Base-by-base conservation (phyloP, 1,284 basidiomycete species). In the Pyrrhoderma noxium region DNA sequence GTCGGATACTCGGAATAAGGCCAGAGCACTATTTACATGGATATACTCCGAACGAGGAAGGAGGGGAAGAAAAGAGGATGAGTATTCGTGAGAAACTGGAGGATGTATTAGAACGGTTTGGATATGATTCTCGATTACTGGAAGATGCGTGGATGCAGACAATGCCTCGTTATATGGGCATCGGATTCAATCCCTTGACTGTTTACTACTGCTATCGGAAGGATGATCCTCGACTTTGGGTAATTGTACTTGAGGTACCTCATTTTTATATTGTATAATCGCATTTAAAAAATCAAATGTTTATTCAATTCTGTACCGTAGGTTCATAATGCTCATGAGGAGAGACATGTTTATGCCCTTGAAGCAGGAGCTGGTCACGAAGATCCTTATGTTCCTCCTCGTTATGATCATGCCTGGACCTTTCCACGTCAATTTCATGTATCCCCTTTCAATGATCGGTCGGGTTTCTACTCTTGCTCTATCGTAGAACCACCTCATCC, bases 251-350 rank as follows among this genome's bases (percentile, higher is more conserved):
- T 2, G 86, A 82, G 70, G 78, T 79, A 45, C 49, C 63, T 55
- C 14, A 31, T 42, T 14, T 43, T 7, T 7, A 5, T 40, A 16
- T 40, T 5, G n/a, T 40, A 22, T 40, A 22, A n/a, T 7, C 14
- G 14, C 38, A 16, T 22, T 16, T 5, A 40, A 18, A 7, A 16
- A n/a, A n/a, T n/a, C n/a, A n/a, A n/a, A n/a, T n/a, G n/a, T n/a
- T 40, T n/a, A 5, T 34, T 22, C 18, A 21, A 5, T 8, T 8
- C 39, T 27, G 22, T 5, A 21, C 45, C 31, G 3, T 50, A 89
- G 76, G 81, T 89, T 11, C 85, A 89, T 61, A 90, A 88, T 61
- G 88, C 85, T 0, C 89, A 89, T 62, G 77, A 78, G 2, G 86
- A 90, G 65, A 73, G 76, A 47, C 87, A 85, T 64, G 73, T 81